Evolutionary conservation across 805 yeast species (phyloP), one percentile per base, ranked within the genome.

Genomic region (Candida nemodendra): DNA sequence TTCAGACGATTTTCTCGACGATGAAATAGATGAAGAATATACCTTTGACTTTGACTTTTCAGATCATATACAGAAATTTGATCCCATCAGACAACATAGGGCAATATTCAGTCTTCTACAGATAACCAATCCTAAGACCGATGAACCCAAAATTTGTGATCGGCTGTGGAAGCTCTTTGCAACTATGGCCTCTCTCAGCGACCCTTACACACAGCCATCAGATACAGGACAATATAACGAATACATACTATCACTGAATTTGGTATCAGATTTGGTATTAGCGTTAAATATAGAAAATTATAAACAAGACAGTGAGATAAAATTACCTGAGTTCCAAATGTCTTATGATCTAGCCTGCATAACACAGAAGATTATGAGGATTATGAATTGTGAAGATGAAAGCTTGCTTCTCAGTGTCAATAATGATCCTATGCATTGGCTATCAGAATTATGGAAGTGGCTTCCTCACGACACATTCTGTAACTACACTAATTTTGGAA

Each of bases 151-250:
- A 4, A 19, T 34, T 12, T 35, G 39, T 21, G 47, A 40, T 9
- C 24, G 49, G 26, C 23, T 49, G 9, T 41, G 54, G 47, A 45
- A 37, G 14, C 30, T 59, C 8, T 60, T 60, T 34, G 34, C 50
- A 5, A 46, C 61, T 0, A 36, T 74, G 3, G 56, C 72, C 2
- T 52, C 66, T 0, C 46, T 76, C 32, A 65, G 68, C 6, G 90
- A 84, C 54, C 87, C 89, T 2, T 65, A 72, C 48, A 79, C 89
- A 1, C 87, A 81, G 48, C 89, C 93, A 0, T 70, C 72, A 18
- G 84, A 81, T 27, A 70, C 69, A 17, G 83, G 80, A 19, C 54
- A 59, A 1, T 57, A 66, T 26, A 62, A 78, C 39, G 57, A 62
- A 9, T 61, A 66, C 37, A 62, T 79, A 2, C 62, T 80, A 13